Conservation (phyloP, 192 early-diverging fungal genomes). For the Haplosporangium gracile region DNA sequence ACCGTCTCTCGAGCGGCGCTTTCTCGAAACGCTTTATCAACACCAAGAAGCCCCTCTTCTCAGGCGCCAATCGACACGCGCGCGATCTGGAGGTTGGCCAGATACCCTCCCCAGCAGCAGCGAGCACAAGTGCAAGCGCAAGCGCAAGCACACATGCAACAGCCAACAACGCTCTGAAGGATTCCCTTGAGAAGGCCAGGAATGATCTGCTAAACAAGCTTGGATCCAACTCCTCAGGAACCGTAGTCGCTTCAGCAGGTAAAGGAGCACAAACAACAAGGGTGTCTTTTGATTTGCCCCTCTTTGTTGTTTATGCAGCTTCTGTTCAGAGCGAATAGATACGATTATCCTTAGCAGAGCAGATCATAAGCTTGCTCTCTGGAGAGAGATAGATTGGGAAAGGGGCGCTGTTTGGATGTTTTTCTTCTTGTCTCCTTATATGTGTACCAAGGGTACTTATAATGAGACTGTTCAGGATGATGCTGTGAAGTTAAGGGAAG, state of each 20-base stretch:
- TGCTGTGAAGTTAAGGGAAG: too few relatives aligned
- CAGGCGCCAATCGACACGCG: slow-evolving; percentile 11
- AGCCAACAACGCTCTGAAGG: background rate
- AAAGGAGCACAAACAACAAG: background rate
- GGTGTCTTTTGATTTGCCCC: background rate
- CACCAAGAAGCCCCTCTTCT: slow-evolving; percentile 27
- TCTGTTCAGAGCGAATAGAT: too few relatives aligned
- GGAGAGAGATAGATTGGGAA: background rate
- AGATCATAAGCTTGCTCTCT: too few relatives aligned
- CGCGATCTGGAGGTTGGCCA: slow-evolving; percentile 19
- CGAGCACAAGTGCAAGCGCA: background rate
- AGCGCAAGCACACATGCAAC: background rate
- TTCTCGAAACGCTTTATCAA: slow-evolving; percentile 20
- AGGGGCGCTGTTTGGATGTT: background rate
- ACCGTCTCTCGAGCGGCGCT: slow-evolving; percentile 1
- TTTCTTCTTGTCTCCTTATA: background rate
- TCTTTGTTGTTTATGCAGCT: too few relatives aligned
- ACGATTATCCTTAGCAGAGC: too few relatives aligned
- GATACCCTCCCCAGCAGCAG: background rate
- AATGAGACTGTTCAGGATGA: too few relatives aligned
- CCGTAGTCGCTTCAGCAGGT: slow-evolving; percentile 26
- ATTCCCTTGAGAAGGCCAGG: slow-evolving; percentile 33
- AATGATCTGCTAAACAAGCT: slow-evolving; percentile 42
- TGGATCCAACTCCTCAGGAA: slow-evolving; percentile 40
- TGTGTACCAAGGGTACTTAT: too few relatives aligned